Percentiles rank a stretch among this genome's conserved stretches.
Evolutionary conservation across 2,329 filamentous ascomycete genomes (phyloP).

Genomic region (Ramularia collo-cygni): DNA sequence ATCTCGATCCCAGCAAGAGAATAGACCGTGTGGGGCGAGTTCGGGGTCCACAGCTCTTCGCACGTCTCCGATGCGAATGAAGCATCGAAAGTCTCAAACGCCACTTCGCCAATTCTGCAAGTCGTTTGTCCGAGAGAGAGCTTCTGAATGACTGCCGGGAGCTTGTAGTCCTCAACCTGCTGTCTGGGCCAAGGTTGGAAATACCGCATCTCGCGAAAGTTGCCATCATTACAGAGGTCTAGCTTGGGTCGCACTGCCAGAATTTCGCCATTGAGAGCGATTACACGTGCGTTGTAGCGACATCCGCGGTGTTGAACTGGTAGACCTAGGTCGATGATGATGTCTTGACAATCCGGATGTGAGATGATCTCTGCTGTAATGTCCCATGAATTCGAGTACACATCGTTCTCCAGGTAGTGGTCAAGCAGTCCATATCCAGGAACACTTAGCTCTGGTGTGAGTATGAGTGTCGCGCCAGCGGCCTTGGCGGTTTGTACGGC

Average conservation of each 20-base stretch:
- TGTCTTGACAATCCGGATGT: slow-evolving; percentile 55
- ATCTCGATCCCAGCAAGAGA: slow-evolving; percentile 59
- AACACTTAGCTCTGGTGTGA: slow-evolving; percentile 43
- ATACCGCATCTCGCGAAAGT: slow-evolving; percentile 42
- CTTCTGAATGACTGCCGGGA: slow-evolving; percentile 53
- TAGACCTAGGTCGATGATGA: slow-evolving; percentile 49
- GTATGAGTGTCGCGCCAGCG: slow-evolving; percentile 54
- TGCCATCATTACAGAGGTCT: slow-evolving; percentile 64
- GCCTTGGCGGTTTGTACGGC: slow-evolving; percentile 55
- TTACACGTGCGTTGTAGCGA: slow-evolving; percentile 60
- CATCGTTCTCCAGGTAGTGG: slow-evolving; percentile 47
- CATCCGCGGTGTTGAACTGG: slow-evolving; percentile 57
- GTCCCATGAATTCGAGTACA: slow-evolving; percentile 48
- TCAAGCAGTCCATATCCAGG: slow-evolving; percentile 63
- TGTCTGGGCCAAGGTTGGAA: slow-evolving; percentile 59
- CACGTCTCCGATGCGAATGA: slow-evolving; percentile 60
- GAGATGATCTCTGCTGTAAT: slow-evolving; percentile 54
- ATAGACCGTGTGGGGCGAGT: slow-evolving; percentile 52
- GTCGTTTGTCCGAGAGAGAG: slow-evolving; percentile 47
- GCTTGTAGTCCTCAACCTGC: slow-evolving; percentile 57
- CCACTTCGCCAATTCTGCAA: slow-evolving; percentile 62
- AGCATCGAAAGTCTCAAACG: slow-evolving; percentile 56
- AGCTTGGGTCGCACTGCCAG: slow-evolving; percentile 67
- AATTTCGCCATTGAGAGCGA: slow-evolving; percentile 60
- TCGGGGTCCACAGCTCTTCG: slow-evolving; percentile 60